Evolutionary conservation across 2,329 filamentous ascomycete species (phyloP), one percentile per base, ranked within the genome.

Genomic region (Trichoderma atrobrunneum): DNA sequence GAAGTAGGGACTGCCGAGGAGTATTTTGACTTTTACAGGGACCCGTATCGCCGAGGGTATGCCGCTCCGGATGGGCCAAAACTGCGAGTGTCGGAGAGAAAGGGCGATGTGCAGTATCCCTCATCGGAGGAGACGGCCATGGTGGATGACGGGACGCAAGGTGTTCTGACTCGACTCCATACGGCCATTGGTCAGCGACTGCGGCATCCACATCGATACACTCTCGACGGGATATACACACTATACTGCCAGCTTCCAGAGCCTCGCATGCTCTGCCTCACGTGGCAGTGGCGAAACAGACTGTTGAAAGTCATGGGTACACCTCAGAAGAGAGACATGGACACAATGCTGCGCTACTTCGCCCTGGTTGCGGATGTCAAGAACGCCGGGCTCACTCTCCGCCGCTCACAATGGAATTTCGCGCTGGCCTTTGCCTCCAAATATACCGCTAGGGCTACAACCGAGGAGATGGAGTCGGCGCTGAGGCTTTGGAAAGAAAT

Each of bases 401-500:
- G 85, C 1, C 84, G 82, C 6, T 82, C 85, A 0, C 90, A 97
- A 78, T 99, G 95, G 95, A 97, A 93, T 73, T 90, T 89, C 51
- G 95, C 94, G 48, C 89, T 98, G 66, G 88, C 92, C 24, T 92
- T 97, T 77, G 92, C 93, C 11, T 91, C 91, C 48, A 90, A 91
- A 71, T 94, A 92, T 76, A 89, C 74, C 84, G 90, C 51, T 86
- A 88, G 60, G 84, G 87, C 59, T 77, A 86, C 54, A 87, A 94
- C 79, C 81, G 93, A 57, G 85, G 93, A 80, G 61, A 76, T 82
- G 73, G 81, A 82, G 32, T 87, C 89, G 6, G 91, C 93, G 0
- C 84, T 99, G 60, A 87, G 89, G 62, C 82, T 97, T 28, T 99
- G 95, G 95, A 90, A 89, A 75, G 90, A 96, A 77, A 98, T 98